A percentile compares a stretch with the other conserved stretches of the same genome.
Conservation (phyloP, 2,329 filamentous ascomycete species). For the Cercospora sp. region DNA sequence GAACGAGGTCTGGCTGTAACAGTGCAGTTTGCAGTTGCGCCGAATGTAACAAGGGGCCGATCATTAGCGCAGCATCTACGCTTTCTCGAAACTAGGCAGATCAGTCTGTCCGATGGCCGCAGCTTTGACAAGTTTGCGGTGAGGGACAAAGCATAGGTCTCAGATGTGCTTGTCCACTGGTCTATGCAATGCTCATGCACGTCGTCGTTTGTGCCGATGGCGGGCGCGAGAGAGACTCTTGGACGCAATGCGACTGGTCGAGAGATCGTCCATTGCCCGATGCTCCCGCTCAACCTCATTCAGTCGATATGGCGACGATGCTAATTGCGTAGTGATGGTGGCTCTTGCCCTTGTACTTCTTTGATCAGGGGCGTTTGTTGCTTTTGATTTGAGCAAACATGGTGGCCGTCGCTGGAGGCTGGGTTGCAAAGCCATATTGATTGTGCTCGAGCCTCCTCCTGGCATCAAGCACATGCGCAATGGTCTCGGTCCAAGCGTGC, state of each 20-base stretch:
- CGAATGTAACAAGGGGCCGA: slow-evolving; percentile 22
- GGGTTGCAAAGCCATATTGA: background rate
- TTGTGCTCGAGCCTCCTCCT: slow-evolving; percentile 5
- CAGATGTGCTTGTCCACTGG: slow-evolving; percentile 23
- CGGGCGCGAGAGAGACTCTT: slow-evolving; percentile 7
- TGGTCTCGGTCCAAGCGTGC: background rate
- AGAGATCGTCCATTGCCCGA: background rate
- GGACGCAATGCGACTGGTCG: background rate
- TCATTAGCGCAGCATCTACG: slow-evolving; percentile 17
- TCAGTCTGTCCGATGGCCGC: slow-evolving; percentile 7
- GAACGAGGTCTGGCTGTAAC: slow-evolving; percentile 7
- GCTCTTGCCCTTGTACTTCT: background rate
- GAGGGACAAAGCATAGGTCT: slow-evolving; percentile 34
- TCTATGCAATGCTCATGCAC: slow-evolving; percentile 21
- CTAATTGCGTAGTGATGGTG: background rate
- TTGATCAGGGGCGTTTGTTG: background rate
- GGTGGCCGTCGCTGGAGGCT: slow-evolving; percentile 2
- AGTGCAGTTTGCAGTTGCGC: slow-evolving; percentile 25
- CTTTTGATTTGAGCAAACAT: slow-evolving; percentile 12
- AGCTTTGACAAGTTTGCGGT: slow-evolving; percentile 31
- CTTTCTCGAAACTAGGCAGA: slow-evolving; percentile 17
- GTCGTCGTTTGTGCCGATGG: slow-evolving; percentile 24
- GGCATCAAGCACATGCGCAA: background rate
- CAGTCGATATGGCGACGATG: slow-evolving; percentile 7
- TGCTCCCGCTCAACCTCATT: background rate